Percentiles rank a stretch among this genome's conserved stretches.
These are phyloP conservation scores for Botrytis paeoniae DNA, from an alignment of 2,329 filamentous ascomycete species.

Conservation along the genomic window DNA sequence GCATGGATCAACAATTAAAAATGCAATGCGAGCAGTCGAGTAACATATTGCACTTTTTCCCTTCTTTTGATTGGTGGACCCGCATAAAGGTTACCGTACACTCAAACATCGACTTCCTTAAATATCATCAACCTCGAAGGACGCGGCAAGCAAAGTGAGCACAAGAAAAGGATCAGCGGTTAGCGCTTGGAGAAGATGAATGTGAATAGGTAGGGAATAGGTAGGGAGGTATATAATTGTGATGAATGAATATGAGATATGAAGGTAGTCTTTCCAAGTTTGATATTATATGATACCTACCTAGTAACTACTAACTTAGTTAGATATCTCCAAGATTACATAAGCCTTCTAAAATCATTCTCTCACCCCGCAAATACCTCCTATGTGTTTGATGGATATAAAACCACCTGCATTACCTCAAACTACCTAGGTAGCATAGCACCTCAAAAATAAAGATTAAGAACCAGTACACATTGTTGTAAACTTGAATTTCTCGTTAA, in stretches of 20 bases:
- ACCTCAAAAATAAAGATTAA: no score
- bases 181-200: neutral
- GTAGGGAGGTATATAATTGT: no score
- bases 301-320: no score
- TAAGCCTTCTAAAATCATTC: neutral
- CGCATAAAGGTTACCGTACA: neutral
- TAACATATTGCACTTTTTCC: neutral
- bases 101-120: neutral
- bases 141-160: neutral
- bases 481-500: neutral
- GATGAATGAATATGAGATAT: neutral
- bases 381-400: neutral
- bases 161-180: neutral
- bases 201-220: neutral
- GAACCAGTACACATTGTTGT: no score
- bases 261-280: no score
- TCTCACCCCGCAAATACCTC: neutral
- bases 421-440: no score
- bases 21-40: conserved; percentile 11
- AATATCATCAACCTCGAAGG: neutral
- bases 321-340: neutral
- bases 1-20: neutral
- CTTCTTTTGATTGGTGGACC: neutral
- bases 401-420: neutral
- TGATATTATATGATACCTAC: no score